Conservation (phyloP, 2,329 filamentous ascomycete species). For the Exophiala oligosperma region DNA sequence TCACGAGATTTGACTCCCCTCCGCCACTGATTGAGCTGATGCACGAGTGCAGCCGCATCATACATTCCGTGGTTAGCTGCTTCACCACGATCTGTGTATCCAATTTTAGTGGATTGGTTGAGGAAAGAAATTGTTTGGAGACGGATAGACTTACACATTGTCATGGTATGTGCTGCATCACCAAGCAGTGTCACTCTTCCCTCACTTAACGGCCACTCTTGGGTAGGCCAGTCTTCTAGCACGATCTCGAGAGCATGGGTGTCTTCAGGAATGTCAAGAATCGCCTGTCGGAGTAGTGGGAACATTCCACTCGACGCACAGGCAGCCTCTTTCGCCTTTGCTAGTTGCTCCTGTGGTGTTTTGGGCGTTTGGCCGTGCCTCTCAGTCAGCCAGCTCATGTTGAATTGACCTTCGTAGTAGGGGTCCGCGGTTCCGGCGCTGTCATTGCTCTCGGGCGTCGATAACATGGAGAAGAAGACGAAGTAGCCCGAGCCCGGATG, state of each 20-base stretch:
- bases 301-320: not conserved
- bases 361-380: slow-evolving; percentile 1
- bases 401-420: slow-evolving; percentile 47
- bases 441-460: slow-evolving; percentile 40
- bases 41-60: slow-evolving; percentile 28
- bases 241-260: slow-evolving; percentile 34
- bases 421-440: slow-evolving; percentile 34
- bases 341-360: slow-evolving; percentile 1
- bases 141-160: slow-evolving; percentile 12
- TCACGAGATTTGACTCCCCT: not conserved
- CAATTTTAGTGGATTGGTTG: not conserved
- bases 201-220: slow-evolving; percentile 35
- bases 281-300: slow-evolving; percentile 34
- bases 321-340: slow-evolving; percentile 2
- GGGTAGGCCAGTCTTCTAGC: slow-evolving; percentile 38
- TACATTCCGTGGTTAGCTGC: slow-evolving; percentile 36
- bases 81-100: slow-evolving; percentile 32
- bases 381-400: slow-evolving; percentile 46
- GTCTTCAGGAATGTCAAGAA: slow-evolving; percentile 36
- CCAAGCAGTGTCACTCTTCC: slow-evolving; percentile 39
- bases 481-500: slow-evolving; percentile 16
- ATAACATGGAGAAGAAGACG: slow-evolving; percentile 40
- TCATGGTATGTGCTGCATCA: slow-evolving; percentile 44
- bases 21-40: slow-evolving; percentile 11
- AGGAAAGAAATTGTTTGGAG: not conserved